Base-by-base conservation (phyloP, 1,139 yeast species). In the Geotrichum candidum region DNA sequence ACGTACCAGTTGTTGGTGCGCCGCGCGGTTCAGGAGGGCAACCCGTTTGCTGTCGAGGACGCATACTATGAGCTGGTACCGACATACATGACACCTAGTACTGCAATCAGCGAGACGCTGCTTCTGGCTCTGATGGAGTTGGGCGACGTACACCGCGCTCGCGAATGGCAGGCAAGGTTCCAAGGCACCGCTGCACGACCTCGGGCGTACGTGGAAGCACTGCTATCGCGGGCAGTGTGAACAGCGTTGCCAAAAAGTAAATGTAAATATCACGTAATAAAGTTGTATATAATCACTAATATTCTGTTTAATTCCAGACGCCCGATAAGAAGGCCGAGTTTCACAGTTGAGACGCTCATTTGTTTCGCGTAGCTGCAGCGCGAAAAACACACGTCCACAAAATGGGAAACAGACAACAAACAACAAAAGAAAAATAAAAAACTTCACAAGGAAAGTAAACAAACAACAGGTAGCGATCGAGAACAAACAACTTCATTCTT, bases 1-100 rank as follows among this genome's bases (percentile, higher is more conserved):
- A 67, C 74, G 10, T 62, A 68, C 46, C 54, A 66, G 27, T 33
- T 63, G 48, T 60, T 68, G 11, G 53, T 68, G 35, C 63, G 62
- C 15, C 56, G 23, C 15, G 45, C 29, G n/a, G 46, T 29, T 9
- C 11, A 18, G 5, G 31, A 31, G 9, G 53, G 54, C 18, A 56
- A 57, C 45, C 31, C 53, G 15, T 52, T 52, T 38, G 61, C 56
- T 6, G 41, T 59, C 41, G 61, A 59, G 35, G 55, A 52, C 18
- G 27, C 46, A 22, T 59, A 59, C 35, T 25, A n/a, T 13, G 31
- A 31, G 53, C 56, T 59, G 45, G 56, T 59, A 4, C 61, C 61
- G 6, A n/a, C 18, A 1, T 15, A 25, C 25, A 31, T 59, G 11
- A 11, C 31, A 29, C 56, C 59, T 15, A 45, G 48, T 5, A n/a